Evolutionary conservation across 1,284 basidiomycete genomes (phyloP).

Genomic region (Melanopsichium pennsylvanicum): DNA sequence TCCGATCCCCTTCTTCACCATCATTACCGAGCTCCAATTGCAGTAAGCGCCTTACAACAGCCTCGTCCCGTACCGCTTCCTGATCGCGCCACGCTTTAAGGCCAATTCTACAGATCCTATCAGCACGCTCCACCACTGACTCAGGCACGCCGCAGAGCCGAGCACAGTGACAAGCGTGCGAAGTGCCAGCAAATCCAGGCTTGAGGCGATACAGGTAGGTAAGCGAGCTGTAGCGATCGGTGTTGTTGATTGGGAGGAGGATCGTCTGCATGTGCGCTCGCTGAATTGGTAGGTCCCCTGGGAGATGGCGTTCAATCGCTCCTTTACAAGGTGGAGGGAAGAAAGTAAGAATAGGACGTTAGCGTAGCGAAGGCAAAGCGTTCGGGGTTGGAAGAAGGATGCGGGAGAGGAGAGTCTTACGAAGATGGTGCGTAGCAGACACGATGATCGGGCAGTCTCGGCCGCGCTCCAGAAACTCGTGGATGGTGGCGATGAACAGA

Average conservation of each 20-base stretch:
- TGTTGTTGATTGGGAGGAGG: slow-evolving; percentile 23
- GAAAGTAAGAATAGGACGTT: not conserved
- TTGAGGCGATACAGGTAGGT: slow-evolving; percentile 39
- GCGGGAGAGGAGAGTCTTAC: slow-evolving; percentile 5
- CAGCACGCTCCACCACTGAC: slow-evolving; percentile 29
- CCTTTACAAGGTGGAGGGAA: slow-evolving; percentile 1
- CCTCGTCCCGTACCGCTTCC: slow-evolving; percentile 22
- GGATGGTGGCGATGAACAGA: slow-evolving; percentile 37
- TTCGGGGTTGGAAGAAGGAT: too few species aligned
- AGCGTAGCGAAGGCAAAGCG: too few species aligned
- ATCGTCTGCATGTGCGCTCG: slow-evolving; percentile 45
- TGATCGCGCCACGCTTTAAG: slow-evolving; percentile 21
- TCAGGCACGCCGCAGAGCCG: slow-evolving; percentile 40
- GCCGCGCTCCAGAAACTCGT: slow-evolving; percentile 34
- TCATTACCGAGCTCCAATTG: slow-evolving; percentile 16
- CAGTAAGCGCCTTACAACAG: slow-evolving; percentile 26
- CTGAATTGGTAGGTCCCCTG: slow-evolving; percentile 17
- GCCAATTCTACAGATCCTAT: slow-evolving; percentile 12
- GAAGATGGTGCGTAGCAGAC: slow-evolving; percentile 40
- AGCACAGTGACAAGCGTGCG: slow-evolving; percentile 41
- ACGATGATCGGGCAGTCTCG: slow-evolving; percentile 30
- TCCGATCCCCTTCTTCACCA: not conserved
- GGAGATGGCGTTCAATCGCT: slow-evolving; percentile 32
- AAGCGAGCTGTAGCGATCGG: slow-evolving; percentile 14
- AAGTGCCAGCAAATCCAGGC: slow-evolving; percentile 31